Base-by-base conservation (phyloP, 371 early-diverging fungal genomes). In the Lichtheimia hyalospora region DNA sequence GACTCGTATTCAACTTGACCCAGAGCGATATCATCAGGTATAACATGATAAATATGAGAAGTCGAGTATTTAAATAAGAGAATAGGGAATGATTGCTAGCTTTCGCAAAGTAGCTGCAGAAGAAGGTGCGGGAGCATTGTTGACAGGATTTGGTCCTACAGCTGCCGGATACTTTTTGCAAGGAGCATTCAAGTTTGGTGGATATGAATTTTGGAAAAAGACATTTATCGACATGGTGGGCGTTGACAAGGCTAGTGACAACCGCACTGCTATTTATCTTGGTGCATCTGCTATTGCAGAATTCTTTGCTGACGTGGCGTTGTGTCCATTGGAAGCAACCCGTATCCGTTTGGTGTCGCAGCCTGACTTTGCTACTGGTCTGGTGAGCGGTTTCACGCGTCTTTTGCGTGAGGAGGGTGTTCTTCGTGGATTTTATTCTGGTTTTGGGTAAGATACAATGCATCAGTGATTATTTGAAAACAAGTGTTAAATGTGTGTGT, bases 131-230 rank as follows among this genome's bases (percentile, higher is more conserved):
- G 72, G 81, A 58, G 93, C 89, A 24, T 60, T 95, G 52, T 85
- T 81, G 67, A 93, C 89, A 28, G 95, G 95, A 43, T 81, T 85
- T 25, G 84, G 82, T 20, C 94, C 95, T 24, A 94, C 95, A 28
- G 74, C 87, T 49, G 69, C 90, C 42, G 95, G 95, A n/a, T 95
- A 95, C 80, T 91, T 88, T 58, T 67, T 89, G 49, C 95, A 95
- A 79, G 95, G 95, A 53, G 83, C 85, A 65, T 86, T 89, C 77
- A 95, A 95, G 82, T 95, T 88, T 73, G 95, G 95, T 46, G 83
- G 89, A 62, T 92, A 92, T 74, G 95, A 95, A 52, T 82, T 86
- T 61, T 92, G 89, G 77, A 91, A 94, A 75, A 83, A 89, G 78
- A 74, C 77, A 58, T 89, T 86, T 67, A 66, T 84, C 54, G 77